Percentiles rank a stretch among this genome's conserved stretches.
These are phyloP conservation scores for Vitis hybrid DNA, from an alignment of 177 flowering plant species.

Conservation along the genomic window DNA sequence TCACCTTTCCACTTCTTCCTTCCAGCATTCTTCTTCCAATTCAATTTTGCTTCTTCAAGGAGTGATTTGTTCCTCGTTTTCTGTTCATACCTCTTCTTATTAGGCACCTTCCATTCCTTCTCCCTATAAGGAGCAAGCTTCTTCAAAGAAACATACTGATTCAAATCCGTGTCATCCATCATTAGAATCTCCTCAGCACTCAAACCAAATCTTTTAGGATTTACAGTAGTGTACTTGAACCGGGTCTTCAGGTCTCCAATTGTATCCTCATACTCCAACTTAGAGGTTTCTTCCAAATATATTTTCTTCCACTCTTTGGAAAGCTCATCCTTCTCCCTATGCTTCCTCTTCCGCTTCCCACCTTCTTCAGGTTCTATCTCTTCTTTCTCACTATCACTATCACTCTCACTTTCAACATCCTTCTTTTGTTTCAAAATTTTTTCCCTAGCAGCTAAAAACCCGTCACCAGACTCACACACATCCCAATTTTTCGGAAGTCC, in stretches of 20 bases:
- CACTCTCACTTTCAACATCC: constrained; percentile 1
- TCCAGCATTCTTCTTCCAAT: constrained; percentile 13
- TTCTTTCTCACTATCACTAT: constrained; percentile 13
- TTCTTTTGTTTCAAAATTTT: constrained; percentile 31
- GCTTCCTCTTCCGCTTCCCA: constrained; percentile 53
- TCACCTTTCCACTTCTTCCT: constrained; percentile 32
- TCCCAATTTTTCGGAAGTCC: constrained; percentile 83
- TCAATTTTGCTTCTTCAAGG: constrained; percentile 19
- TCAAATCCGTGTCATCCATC: constrained; percentile 78
- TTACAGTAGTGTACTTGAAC: constrained; percentile 67
- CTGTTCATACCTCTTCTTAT: constrained; percentile 35
- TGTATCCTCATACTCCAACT: constrained; percentile 85
- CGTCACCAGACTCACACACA: constrained; percentile 37
- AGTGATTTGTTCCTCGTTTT: constrained; percentile 40
- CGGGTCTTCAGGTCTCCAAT: constrained; percentile 89
- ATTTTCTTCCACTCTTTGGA: constrained; percentile 35
- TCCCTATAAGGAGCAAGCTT: constrained; percentile 77
- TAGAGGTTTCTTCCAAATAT: constrained; percentile 63
- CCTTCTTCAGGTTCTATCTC: constrained; percentile 33
- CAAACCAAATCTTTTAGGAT: constrained; percentile 61
- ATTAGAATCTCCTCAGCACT: constrained; percentile 54
- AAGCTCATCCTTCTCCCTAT: constrained; percentile 44
- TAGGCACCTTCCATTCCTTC: constrained; percentile 72
- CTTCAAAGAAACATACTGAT: constrained; percentile 84
- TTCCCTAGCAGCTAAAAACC: constrained; percentile 55